Base-by-base conservation (phyloP, 352 stramenopile species). In the Phytophthora sp. region DNA sequence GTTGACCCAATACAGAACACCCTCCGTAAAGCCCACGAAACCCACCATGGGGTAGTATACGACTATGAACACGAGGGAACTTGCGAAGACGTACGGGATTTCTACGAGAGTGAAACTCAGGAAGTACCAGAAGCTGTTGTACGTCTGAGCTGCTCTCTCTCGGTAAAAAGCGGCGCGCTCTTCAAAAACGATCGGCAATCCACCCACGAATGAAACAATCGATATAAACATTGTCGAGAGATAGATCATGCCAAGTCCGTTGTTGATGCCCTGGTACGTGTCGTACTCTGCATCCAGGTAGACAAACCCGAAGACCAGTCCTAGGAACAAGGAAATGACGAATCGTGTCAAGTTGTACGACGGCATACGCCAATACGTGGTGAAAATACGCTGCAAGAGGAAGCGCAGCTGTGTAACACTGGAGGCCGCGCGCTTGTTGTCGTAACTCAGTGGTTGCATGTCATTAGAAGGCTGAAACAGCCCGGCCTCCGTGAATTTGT, bases 281-380 rank as follows among this genome's bases (percentile, higher is more conserved):
- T 32, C 42, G 28, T 57, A 32, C 12, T 72, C 50, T 21, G 69
- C 26, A 41, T 58, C 46, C 21, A 67, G 23, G 54, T 65, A 79
- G 2, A 55, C 27, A 0, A 76, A 43, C 2, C 69, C 72, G 28
- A 76, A 80, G 37, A 77, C 34, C 18, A 54, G 18, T 17, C 45
- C 28, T 6, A 54, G 66, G 13, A 11, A 34, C 53, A 41, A 18
- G 11, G 17, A 26, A n/a, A 42, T 45, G n/a, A 13, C n/a, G 39
- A 18, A 23, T 8, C 89, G 77, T 4, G 79, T 77, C 5, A 88
- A 38, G 68, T 92, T 95, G 66, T 96, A 97, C 42, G 71, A 72
- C 23, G 88, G 84, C 13, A 72, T 89, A 20, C 89, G 75, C 78
- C 77, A 96, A 56, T 96, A 96, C 39, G 41, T 34, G 41, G 13